Percentiles rank a stretch among this genome's conserved stretches.
These are phyloP conservation scores for Fusarium poae DNA, from an alignment of 2,329 filamentous ascomycete species.

Conservation along the genomic window DNA sequence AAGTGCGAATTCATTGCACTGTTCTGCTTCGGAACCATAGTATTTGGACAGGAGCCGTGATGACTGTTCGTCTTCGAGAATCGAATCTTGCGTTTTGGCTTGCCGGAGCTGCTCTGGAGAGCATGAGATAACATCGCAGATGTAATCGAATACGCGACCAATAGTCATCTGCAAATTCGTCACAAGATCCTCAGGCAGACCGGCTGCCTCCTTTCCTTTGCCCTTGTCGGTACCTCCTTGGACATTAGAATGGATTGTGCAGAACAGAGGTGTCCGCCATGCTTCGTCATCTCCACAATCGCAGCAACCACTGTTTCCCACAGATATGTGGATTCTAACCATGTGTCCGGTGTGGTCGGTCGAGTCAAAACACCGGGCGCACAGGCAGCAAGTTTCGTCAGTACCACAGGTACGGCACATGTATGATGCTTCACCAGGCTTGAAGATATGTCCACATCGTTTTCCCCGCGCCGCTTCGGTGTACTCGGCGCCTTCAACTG, in stretches of 20 bases:
- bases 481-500: slow-evolving; percentile 94
- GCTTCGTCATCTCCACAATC: slow-evolving; percentile 97
- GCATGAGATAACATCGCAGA: slow-evolving; percentile 98
- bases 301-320: slow-evolving; percentile 94
- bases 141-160: slow-evolving; percentile 87
- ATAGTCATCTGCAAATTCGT: slow-evolving; percentile 88
- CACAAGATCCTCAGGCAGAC: slow-evolving; percentile 80
- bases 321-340: slow-evolving; percentile 88
- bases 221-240: slow-evolving; percentile 66
- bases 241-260: slow-evolving; percentile 87
- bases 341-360: slow-evolving; percentile 95
- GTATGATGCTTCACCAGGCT: slow-evolving; percentile 92
- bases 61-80: slow-evolving; percentile 82
- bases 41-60: slow-evolving; percentile 79
- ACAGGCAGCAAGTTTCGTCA: slow-evolving; percentile 96
- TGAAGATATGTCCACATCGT: slow-evolving; percentile 97
- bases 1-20: slow-evolving; percentile 77
- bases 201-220: slow-evolving; percentile 70
- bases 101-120: slow-evolving; percentile 94
- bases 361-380: slow-evolving; percentile 92
- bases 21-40: slow-evolving; percentile 71
- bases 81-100: slow-evolving; percentile 84
- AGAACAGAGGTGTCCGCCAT: slow-evolving; percentile 88
- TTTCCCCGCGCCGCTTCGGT: slow-evolving; percentile 91
- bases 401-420: slow-evolving; percentile 92